phyloP scores from a whole-genome alignment of 805 yeast genomes.

The Yamadazyma tumulicola region DNA sequence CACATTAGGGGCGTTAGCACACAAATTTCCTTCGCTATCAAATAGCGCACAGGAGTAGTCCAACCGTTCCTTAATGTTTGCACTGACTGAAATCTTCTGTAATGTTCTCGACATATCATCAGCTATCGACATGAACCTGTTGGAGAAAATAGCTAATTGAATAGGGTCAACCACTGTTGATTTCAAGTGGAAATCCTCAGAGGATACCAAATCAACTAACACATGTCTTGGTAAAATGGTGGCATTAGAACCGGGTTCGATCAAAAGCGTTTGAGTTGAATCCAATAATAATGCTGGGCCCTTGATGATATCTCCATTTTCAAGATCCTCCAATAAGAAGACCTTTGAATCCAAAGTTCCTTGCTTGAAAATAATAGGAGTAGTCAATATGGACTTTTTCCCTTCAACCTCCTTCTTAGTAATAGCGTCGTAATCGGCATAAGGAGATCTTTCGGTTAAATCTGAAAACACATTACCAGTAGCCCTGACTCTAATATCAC shows the following conservation, averaged over 20 bases:
- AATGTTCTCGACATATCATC: conserved; percentile 85
- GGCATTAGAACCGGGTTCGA: conserved; percentile 62
- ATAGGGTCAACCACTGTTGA: conserved; percentile 55
- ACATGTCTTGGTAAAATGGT: conserved; percentile 57
- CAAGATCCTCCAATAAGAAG: conserved; percentile 51
- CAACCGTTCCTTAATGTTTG: conserved; percentile 78
- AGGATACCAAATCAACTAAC: conserved; percentile 35
- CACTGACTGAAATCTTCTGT: conserved; percentile 76
- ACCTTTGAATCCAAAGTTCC: conserved; percentile 40
- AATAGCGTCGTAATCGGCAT: conserved; percentile 24
- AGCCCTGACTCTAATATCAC: conserved; percentile 71
- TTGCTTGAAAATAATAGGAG: conserved; percentile 40
- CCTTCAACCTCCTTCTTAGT: conserved; percentile 3
- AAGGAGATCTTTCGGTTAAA: conserved; percentile 48
- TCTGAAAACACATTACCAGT: conserved; percentile 49
- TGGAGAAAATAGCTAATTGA: conserved; percentile 71
- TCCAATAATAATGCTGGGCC: conserved; percentile 54
- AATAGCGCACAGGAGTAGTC: conserved; percentile 86
- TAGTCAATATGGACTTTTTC: not conserved
- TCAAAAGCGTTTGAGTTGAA: conserved; percentile 74
- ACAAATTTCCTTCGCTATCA: conserved; percentile 68
- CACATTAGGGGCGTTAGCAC: conserved; percentile 85
- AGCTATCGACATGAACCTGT: conserved; percentile 86
- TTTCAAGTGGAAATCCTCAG: conserved; percentile 11
- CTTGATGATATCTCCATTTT: conserved; percentile 46